Conservation (phyloP, 1,284 basidiomycete species). For the Marasmius sp. region DNA sequence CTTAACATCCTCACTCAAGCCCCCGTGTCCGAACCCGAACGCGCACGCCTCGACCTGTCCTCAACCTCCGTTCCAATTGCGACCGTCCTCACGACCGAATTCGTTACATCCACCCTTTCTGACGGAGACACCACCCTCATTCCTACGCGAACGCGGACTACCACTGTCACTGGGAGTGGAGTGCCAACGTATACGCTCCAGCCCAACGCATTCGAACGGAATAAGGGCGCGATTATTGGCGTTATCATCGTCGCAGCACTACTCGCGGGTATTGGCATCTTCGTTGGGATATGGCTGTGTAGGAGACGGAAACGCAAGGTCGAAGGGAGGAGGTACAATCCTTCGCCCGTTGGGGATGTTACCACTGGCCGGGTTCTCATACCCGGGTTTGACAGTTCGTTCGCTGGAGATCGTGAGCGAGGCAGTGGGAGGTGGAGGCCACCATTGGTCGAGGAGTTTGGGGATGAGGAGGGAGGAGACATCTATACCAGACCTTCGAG, state of each 20-base stretch:
- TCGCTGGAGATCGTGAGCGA: neutral
- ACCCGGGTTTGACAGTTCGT: neutral
- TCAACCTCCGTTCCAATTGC: neutral
- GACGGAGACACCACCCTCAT: conserved; percentile 1
- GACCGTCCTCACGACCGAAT: conserved; percentile 5
- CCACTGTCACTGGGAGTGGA: neutral
- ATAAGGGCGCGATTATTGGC: conserved; percentile 8
- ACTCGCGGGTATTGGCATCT: neutral
- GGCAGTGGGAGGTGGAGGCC: conserved; percentile 4
- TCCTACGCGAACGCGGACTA: conserved; percentile 5
- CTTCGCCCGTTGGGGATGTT: neutral
- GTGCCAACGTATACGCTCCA: conserved; percentile 5
- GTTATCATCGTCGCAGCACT: conserved; percentile 4
- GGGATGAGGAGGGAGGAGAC: conserved; percentile 5
- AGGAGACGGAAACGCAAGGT: conserved; percentile 4
- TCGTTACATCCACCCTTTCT: conserved; percentile 4
- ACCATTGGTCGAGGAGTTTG: conserved; percentile 1
- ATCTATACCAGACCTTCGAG: neutral
- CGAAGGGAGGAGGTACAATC: neutral
- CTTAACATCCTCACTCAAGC: conserved; percentile 1
- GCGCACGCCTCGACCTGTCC: neutral
- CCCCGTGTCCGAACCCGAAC: neutral
- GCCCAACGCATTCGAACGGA: conserved; percentile 4
- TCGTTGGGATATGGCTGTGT: neutral
- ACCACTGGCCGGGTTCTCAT: conserved; percentile 9